A percentile compares a stretch with the other conserved stretches of the same genome.
Conservation (phyloP, 2,329 filamentous ascomycete genomes). For the Ophiosphaerella narmari region DNA sequence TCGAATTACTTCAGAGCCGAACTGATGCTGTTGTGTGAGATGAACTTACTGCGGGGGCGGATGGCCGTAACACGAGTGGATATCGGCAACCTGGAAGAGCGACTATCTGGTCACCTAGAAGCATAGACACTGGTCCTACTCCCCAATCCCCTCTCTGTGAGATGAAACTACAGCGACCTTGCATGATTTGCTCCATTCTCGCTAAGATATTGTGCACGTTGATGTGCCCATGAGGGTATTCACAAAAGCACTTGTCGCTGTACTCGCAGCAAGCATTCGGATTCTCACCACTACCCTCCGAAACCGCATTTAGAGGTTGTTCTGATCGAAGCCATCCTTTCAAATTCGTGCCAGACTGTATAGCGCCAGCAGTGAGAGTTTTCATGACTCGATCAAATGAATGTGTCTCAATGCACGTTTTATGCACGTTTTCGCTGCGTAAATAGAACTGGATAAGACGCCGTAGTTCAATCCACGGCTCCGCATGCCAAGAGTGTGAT, state of each 20-base stretch:
- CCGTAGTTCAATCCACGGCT: background rate
- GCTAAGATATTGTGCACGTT: background rate
- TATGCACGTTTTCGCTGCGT: background rate
- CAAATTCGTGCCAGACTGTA: conserved; percentile 1
- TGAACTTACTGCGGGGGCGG: background rate
- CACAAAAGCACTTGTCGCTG: background rate
- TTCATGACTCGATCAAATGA: conserved; percentile 1
- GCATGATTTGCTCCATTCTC: background rate
- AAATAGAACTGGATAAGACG: background rate
- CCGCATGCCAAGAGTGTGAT: background rate
- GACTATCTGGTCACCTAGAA: background rate
- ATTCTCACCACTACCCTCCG: background rate
- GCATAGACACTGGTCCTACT: background rate
- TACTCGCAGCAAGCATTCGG: background rate
- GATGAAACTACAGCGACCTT: conserved; percentile 2
- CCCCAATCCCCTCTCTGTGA: conserved; percentile 1
- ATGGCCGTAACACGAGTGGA: background rate
- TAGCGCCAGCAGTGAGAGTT: background rate
- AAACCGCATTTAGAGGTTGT: background rate
- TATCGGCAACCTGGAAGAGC: conserved; percentile 2
- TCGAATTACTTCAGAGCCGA: no score
- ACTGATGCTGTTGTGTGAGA: no score
- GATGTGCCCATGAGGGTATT: background rate
- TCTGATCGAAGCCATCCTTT: conserved; percentile 1
- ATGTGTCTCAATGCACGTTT: background rate